These are phyloP conservation scores for Basidiobolus meristosporus DNA, from an alignment of 371 early-diverging fungal species.

Conservation along the genomic window DNA sequence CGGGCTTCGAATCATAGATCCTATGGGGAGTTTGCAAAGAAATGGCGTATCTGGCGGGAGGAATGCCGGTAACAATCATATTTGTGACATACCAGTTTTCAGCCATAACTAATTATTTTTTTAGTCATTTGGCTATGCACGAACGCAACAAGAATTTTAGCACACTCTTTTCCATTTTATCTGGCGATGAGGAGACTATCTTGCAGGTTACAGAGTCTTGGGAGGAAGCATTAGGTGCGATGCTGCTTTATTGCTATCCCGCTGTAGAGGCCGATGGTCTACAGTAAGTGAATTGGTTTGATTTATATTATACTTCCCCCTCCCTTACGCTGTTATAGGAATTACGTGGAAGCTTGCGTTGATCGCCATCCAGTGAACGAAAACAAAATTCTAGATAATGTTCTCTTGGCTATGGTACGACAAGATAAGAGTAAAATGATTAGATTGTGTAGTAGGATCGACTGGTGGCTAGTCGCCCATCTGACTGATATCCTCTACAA, in stretches of 20 bases:
- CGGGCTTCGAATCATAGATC: not conserved
- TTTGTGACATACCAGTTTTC: not conserved
- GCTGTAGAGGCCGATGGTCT: not conserved
- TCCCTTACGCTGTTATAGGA: not conserved
- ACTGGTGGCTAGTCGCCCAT: not conserved
- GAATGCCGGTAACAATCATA: not conserved
- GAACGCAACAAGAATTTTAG: not conserved
- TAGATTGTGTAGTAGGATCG: not conserved
- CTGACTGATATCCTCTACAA: not conserved
- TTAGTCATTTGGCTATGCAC: not conserved
- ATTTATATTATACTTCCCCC: not conserved
- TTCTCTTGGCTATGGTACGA: not conserved
- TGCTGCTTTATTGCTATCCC: not conserved
- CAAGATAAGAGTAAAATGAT: not conserved
- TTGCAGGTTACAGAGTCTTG: not conserved
- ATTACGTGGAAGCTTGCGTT: not conserved
- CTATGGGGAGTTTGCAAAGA: not conserved
- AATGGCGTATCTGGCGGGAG: slow-evolving; percentile 1
- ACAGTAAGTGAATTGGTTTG: not conserved
- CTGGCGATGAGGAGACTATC: not conserved
- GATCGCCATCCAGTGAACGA: not conserved
- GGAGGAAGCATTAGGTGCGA: not conserved
- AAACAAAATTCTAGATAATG: not conserved
- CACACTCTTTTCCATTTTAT: not conserved
- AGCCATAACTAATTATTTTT: not conserved